Conservation (phyloP, 1,139 yeast genomes). For the Debaryomyces psychrophilus region DNA sequence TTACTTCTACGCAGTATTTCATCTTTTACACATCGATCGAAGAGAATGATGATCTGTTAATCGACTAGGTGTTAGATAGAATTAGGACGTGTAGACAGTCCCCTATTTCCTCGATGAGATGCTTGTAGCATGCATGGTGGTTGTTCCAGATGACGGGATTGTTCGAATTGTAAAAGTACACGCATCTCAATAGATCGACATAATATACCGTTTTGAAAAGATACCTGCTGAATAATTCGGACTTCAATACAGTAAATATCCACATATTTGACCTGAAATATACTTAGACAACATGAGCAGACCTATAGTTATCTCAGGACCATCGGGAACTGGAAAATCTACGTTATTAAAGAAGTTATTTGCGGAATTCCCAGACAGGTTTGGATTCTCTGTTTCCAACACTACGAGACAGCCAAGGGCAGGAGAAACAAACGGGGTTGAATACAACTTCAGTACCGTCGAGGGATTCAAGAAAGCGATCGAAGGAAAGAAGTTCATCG, state of each 20-base stretch:
- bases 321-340: constrained; percentile 96
- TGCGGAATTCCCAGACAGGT: constrained; percentile 83
- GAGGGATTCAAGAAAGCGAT: constrained; percentile 79
- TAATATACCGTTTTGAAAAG: not conserved
- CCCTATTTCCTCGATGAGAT: no score
- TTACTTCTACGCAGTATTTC: not conserved
- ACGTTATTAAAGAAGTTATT: constrained; percentile 87
- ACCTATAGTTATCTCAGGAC: constrained; percentile 96
- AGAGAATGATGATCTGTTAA: not conserved
- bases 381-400: constrained; percentile 93
- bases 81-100: not conserved
- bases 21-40: not conserved
- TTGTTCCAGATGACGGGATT: not conserved
- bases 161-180: constrained; percentile 1
- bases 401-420: constrained; percentile 91
- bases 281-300: constrained; percentile 33
- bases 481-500: constrained; percentile 76
- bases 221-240: not conserved
- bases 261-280: not conserved
- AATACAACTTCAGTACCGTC: constrained; percentile 82
- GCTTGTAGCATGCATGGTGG: not conserved
- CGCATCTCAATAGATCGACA: not conserved
- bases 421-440: constrained; percentile 88
- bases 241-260: not conserved
- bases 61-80: not conserved